A percentile compares a stretch with the other conserved stretches of the same genome.
phyloP scores from a whole-genome alignment of 257 asterid genomes.

The Linderniella brevidens region DNA sequence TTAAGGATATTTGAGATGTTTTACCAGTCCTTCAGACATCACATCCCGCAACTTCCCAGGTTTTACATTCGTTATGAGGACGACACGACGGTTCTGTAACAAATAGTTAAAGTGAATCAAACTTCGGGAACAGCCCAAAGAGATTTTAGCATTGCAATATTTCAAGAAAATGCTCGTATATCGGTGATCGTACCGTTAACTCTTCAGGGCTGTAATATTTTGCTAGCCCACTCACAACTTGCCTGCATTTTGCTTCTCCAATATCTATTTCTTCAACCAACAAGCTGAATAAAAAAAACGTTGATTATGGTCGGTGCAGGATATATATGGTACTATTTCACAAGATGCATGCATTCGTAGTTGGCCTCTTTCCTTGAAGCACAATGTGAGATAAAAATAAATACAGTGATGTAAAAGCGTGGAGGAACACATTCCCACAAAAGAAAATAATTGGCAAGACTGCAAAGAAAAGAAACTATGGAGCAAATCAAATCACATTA shows the following conservation, averaged over 20 bases:
- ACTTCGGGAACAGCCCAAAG: constrained; percentile 1
- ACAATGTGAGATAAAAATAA: too few relatives aligned
- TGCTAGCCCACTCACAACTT: constrained; percentile 95
- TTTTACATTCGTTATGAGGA: constrained; percentile 81
- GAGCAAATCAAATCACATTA: too few relatives aligned
- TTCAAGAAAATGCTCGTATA: background rate
- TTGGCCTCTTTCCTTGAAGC: too few relatives aligned
- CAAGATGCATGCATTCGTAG: too few relatives aligned
- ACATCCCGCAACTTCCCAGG: constrained; percentile 90
- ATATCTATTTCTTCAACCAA: constrained; percentile 96
- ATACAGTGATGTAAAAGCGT: too few relatives aligned
- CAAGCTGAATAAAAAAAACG: constrained; percentile 33
- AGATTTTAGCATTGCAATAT: too few relatives aligned
- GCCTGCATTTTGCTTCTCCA: constrained; percentile 83
- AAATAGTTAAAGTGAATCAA: constrained; percentile 9
- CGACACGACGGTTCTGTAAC: constrained; percentile 71
- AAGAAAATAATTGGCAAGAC: too few relatives aligned
- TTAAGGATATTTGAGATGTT: constrained; percentile 9
- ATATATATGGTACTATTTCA: background rate
- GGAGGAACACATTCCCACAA: too few relatives aligned
- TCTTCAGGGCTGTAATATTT: constrained; percentile 77
- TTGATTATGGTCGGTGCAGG: constrained; percentile 9
- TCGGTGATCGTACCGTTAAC: constrained; percentile 36
- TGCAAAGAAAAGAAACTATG: too few relatives aligned
- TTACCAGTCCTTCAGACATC: constrained; percentile 94